Evolutionary conservation across 176 grass and related monocot genomes (phyloP).

Genomic region (Tuctoria greenei): DNA sequence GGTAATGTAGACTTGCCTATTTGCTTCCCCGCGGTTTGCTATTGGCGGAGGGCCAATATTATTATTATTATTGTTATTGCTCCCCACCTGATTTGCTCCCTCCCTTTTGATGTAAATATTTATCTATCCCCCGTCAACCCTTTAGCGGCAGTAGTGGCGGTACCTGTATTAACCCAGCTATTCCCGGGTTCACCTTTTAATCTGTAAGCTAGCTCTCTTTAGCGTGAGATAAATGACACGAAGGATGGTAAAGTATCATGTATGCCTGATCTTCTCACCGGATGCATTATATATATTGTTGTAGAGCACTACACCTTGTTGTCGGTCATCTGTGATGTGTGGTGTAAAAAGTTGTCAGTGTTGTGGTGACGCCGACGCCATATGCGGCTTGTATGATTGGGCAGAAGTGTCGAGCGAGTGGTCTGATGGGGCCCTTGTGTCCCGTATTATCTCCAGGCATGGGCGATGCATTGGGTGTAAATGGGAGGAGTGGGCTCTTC

Average conservation of each 20-base stretch:
- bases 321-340: neutral
- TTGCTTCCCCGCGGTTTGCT: conserved; percentile 15
- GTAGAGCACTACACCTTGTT: neutral
- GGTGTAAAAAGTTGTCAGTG: neutral
- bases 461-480: neutral
- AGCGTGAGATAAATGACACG: conserved; percentile 33
- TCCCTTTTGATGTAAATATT: conserved; percentile 55
- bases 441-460: neutral
- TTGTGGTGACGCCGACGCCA: neutral
- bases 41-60: conserved; percentile 42
- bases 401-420: conserved; percentile 5
- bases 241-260: conserved; percentile 33
- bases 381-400: conserved; percentile 2
- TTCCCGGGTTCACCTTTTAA: conserved; percentile 24
- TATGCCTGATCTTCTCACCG: conserved; percentile 39
- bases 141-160: conserved; percentile 18
- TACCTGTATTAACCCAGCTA: conserved; percentile 53
- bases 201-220: conserved; percentile 36
- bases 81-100: neutral
- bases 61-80: conserved; percentile 6
- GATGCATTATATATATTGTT: conserved; percentile 43
- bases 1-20: conserved; percentile 32
- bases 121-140: neutral
- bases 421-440: neutral
- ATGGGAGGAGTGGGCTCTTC: neutral